These are phyloP conservation scores for Umbellularia californica DNA, from an alignment of 164 flowering plant species.

Conservation along the genomic window DNA sequence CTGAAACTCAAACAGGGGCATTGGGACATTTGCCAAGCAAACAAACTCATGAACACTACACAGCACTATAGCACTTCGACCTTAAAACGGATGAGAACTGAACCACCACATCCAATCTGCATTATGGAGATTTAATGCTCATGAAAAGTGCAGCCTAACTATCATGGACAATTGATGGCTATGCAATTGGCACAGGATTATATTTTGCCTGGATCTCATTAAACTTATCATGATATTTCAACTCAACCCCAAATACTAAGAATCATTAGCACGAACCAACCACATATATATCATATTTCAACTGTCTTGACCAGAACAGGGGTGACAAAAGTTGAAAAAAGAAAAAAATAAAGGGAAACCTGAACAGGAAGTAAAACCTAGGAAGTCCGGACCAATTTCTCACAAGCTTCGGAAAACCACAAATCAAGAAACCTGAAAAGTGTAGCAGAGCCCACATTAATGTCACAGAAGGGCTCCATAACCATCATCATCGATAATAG, in stretches of 20 bases:
- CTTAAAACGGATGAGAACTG: too few species aligned
- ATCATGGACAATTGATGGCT: too few species aligned
- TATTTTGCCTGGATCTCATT: too few species aligned
- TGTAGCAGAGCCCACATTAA: not conserved
- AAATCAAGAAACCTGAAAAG: constrained; percentile 34
- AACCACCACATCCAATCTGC: too few species aligned
- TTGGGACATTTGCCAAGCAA: too few species aligned
- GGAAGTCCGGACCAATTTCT: constrained; percentile 31
- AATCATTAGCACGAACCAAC: not conserved
- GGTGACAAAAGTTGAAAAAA: not conserved
- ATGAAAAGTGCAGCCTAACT: too few species aligned
- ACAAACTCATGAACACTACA: too few species aligned
- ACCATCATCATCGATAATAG: not conserved
- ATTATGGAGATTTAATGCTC: too few species aligned
- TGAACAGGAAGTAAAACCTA: not conserved
- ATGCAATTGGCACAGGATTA: too few species aligned
- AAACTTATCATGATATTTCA: not conserved
- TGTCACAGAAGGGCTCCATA: not conserved
- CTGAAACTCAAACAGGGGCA: too few species aligned
- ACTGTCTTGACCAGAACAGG: not conserved
- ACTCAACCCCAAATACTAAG: not conserved
- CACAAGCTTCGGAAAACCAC: constrained; percentile 48
- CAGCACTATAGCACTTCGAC: too few species aligned
- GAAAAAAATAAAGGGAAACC: not conserved
- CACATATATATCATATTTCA: too few species aligned